A percentile compares a stretch with the other conserved stretches of the same genome.
These are phyloP conservation scores for Penicillium daleae DNA, from an alignment of 495 filamentous ascomycete species.

Conservation along the genomic window DNA sequence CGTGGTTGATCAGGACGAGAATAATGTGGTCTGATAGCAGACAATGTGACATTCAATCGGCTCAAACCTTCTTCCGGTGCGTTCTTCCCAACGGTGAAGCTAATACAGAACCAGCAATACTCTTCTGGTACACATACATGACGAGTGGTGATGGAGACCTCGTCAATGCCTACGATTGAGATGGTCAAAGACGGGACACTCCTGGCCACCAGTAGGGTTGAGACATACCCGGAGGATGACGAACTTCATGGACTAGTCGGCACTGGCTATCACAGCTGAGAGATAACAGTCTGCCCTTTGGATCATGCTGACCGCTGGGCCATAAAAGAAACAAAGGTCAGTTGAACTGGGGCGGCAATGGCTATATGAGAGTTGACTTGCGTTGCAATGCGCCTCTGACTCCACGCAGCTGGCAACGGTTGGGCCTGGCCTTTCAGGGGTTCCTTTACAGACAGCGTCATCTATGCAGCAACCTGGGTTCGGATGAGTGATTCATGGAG, in stretches of 20 bases:
- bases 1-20: too few relatives aligned
- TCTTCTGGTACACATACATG: background rate
- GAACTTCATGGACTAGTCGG: background rate
- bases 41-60: too few relatives aligned
- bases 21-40: too few relatives aligned
- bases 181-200: background rate
- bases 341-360: background rate
- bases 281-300: background rate
- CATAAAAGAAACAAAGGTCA: background rate
- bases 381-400: background rate
- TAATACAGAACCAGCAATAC: background rate
- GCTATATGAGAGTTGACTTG: background rate
- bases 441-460: conserved; percentile 3
- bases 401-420: conserved; percentile 20
- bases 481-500: background rate
- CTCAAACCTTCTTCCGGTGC: background rate
- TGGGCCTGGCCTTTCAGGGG: conserved; percentile 28
- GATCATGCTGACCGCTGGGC: background rate
- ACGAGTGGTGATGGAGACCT: background rate
- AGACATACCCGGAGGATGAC: background rate
- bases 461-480: background rate
- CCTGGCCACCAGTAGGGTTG: background rate
- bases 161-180: background rate
- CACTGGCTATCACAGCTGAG: background rate
- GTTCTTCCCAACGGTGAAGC: background rate